These are phyloP conservation scores for Suillus luteus DNA, from an alignment of 768 basidiomycete species.

Conservation along the genomic window DNA sequence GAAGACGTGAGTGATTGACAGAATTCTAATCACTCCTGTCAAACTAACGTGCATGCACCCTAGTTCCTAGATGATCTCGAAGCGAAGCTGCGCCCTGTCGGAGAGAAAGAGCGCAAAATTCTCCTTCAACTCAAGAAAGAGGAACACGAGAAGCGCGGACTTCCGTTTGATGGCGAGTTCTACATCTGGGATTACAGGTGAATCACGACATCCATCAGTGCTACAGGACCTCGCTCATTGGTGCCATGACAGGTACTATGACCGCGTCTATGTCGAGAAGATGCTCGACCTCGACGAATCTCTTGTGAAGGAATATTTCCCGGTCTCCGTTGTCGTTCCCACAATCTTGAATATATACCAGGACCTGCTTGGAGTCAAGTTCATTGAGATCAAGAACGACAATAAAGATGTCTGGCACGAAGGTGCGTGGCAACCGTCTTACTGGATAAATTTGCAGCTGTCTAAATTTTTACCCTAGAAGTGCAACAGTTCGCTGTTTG, in stretches of 20 bases:
- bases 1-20: conserved; percentile 44
- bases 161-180: conserved; percentile 71
- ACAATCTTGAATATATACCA: conserved; percentile 85
- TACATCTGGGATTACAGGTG: conserved; percentile 87
- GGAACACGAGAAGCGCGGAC: conserved; percentile 60
- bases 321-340: conserved; percentile 80
- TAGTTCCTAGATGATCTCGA: conserved; percentile 82
- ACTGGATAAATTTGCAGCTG: not conserved
- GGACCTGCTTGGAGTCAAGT: conserved; percentile 74
- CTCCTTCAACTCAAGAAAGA: conserved; percentile 76
- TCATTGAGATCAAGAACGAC: conserved; percentile 54
- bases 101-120: conserved; percentile 60
- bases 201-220: conserved; percentile 39
- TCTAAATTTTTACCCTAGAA: conserved; percentile 42
- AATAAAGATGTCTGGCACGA: conserved; percentile 77
- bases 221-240: not conserved
- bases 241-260: conserved; percentile 29
- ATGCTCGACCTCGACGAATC: conserved; percentile 72
- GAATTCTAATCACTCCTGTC: not conserved
- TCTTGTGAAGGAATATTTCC: conserved; percentile 88
- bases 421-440: conserved; percentile 43
- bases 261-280: conserved; percentile 55
- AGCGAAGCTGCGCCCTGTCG: conserved; percentile 72
- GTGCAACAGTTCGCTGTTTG: conserved; percentile 86
- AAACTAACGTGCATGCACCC: not conserved